Base-by-base conservation (phyloP, 2,329 filamentous ascomycete species). In the Penicillium sp. region DNA sequence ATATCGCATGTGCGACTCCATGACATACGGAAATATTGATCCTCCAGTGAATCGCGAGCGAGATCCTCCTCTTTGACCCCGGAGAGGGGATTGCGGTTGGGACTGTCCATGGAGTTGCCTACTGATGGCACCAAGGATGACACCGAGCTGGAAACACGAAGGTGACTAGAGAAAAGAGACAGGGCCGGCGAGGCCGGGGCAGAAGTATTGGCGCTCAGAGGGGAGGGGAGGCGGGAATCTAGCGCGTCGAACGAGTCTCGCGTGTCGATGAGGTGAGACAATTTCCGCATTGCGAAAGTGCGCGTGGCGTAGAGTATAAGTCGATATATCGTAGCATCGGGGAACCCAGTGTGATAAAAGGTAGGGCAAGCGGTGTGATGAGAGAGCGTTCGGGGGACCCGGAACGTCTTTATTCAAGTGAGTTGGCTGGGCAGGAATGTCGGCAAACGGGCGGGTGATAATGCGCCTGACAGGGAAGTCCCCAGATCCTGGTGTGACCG, bases 11-110 rank as follows among this genome's bases (percentile, higher is more conserved):
- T 13, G 31, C 13, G 14, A 33, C 5, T 33, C 13, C 31, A 33
- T 16, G 50, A 86, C 89, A 77, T 86, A 93, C 91, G 92, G 68
- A 91, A 83, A 74, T 90, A 93, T 68, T 87, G 81, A 67, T 82
- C 77, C 58, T 83, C 80, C 27, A 82, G 73, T 57, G 81, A 79
- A 58, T 82, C 89, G 53, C 83, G 84, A 72, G 31, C 26, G 43
- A 87, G 77, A 2, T 89, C 87, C 68, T 97, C 93, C 69, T 97
- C 93, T 68, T 92, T 85, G 21, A 97, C 89, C 67, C 95, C 90
- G 16, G 91, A 89, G 60, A 97, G 80, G 52, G 82, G 83, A 59
- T 85, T 83, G 75, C 91, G 91, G 67, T 82, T 80, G 27, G 74
- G 71, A 52, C 74, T 72, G 62, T 86, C 85, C 60, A 77, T 76